Conservation (phyloP, 345 rosid genomes). For the Eucalyptus regnans region DNA sequence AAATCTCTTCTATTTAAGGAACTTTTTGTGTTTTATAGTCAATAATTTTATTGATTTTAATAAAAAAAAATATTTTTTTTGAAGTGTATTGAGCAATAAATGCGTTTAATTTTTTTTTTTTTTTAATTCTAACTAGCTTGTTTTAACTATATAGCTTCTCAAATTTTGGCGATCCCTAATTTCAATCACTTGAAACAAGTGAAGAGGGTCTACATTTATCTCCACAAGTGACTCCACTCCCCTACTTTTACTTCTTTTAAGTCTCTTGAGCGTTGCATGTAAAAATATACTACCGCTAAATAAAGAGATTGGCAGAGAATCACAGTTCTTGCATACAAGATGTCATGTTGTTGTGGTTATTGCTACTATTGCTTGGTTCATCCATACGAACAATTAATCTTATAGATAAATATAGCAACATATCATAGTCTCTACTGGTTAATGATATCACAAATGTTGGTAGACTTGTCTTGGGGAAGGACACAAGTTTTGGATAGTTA, state of each 20-base stretch:
- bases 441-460: too few species aligned
- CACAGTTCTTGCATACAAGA: fast-evolving
- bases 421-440: fast-evolving
- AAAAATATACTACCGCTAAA: fast-evolving
- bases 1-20: background rate
- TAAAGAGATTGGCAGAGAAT: background rate
- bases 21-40: background rate
- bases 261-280: background rate
- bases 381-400: background rate
- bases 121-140: background rate
- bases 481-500: background rate
- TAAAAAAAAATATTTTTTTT: background rate
- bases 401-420: background rate
- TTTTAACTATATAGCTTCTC: background rate
- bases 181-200: fast-evolving
- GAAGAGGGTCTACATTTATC: too few species aligned
- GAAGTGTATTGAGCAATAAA: background rate
- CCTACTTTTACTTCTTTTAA: background rate
- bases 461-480: fast-evolving
- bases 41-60: background rate
- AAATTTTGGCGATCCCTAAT: fast-evolving
- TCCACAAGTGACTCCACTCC: background rate
- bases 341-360: fast-evolving
- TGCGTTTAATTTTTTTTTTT: background rate
- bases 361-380: fast-evolving